These are phyloP conservation scores for Abrus precatorius DNA, from an alignment of 306 rosid genomes.

Conservation along the genomic window DNA sequence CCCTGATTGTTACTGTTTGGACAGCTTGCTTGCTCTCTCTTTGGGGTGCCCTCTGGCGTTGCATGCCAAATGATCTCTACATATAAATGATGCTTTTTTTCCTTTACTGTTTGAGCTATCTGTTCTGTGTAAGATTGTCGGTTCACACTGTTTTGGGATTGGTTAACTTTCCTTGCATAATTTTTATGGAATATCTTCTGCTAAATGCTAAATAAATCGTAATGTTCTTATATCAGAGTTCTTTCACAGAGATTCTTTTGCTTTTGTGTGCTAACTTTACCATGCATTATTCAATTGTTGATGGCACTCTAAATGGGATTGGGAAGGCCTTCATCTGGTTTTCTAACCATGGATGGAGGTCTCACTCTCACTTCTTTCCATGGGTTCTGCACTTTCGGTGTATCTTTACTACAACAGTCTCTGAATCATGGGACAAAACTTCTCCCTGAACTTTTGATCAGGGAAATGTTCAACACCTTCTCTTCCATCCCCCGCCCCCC, in stretches of 20 bases:
- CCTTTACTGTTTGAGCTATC: conserved; percentile 20
- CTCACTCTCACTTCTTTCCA: conserved; percentile 17
- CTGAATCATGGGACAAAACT: neutral
- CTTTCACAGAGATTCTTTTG: neutral
- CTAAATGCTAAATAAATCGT: conserved; percentile 3
- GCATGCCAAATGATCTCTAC: conserved; percentile 36
- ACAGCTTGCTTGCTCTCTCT: conserved; percentile 22
- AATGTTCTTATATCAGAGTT: conserved; percentile 11
- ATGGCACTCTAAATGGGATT: neutral
- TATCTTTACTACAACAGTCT: neutral
- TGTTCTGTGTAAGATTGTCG: conserved; percentile 32
- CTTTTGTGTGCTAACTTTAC: neutral
- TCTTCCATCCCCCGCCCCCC: neutral
- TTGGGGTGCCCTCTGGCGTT: conserved; percentile 10
- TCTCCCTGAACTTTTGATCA: neutral
- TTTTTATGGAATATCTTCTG: conserved; percentile 17
- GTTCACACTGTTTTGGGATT: conserved; percentile 34
- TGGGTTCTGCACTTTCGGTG: neutral
- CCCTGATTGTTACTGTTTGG: conserved; percentile 9
- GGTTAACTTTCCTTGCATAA: conserved; percentile 16
- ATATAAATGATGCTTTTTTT: neutral
- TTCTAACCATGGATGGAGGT: conserved; percentile 14
- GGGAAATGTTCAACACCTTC: neutral
- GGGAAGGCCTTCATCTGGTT: conserved; percentile 9
- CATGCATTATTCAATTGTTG: conserved; percentile 8